Evolutionary conservation across 208 protist species (phyloP).

Genomic region (Entamoeba invadens): DNA sequence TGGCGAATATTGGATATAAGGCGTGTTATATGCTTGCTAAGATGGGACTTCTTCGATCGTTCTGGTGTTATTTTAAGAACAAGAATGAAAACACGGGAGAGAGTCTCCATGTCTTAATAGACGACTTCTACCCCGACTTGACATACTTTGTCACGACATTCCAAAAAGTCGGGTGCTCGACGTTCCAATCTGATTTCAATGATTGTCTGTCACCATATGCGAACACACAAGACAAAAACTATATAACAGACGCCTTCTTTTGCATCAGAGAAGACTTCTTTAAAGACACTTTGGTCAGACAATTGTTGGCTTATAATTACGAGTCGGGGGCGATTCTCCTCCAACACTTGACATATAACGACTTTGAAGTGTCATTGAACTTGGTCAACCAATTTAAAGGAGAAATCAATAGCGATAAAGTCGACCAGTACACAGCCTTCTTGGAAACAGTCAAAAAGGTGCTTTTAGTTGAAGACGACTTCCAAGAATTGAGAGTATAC

Average conservation of each 20-base stretch:
- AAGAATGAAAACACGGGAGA: neutral
- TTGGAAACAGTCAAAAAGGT: neutral
- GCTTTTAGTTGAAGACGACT: neutral
- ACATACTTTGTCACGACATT: neutral
- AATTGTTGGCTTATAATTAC: neutral
- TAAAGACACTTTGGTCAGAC: neutral
- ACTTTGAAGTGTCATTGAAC: neutral
- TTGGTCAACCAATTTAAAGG: neutral
- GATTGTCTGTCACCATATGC: neutral
- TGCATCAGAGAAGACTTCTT: neutral
- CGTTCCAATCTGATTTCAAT: neutral
- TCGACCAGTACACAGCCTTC: neutral
- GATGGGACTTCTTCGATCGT: neutral
- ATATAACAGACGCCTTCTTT: neutral
- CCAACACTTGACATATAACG: neutral
- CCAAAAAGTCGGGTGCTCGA: neutral
- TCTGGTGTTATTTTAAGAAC: neutral
- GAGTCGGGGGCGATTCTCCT: neutral
- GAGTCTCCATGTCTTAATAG: neutral
- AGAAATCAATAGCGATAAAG: neutral
- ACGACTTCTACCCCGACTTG: neutral
- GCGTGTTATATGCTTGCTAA: neutral
- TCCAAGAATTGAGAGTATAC: neutral
- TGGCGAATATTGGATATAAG: neutral
- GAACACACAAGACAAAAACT: neutral